These are phyloP conservation scores for Trichoderma atrobrunneum DNA, from an alignment of 2,329 filamentous ascomycete genomes.

Conservation along the genomic window DNA sequence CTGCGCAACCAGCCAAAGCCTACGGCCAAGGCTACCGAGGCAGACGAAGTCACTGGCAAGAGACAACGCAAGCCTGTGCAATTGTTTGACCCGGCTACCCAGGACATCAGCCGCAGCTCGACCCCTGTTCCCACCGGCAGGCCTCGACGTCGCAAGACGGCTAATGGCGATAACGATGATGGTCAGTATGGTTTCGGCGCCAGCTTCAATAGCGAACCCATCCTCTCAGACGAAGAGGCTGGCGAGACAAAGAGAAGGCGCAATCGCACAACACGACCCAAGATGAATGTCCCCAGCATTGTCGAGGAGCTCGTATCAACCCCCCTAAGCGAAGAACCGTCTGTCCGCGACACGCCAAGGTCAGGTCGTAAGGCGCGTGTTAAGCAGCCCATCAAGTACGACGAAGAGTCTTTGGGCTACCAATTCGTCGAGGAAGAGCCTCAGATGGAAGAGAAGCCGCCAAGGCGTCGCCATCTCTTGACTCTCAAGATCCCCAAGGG, in stretches of 20 bases:
- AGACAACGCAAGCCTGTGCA: slow-evolving; percentile 52
- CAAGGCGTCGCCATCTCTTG: slow-evolving; percentile 34
- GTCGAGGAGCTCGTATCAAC: slow-evolving; percentile 27
- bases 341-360: slow-evolving; percentile 21
- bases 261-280: slow-evolving; percentile 31
- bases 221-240: slow-evolving; percentile 32
- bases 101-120: slow-evolving; percentile 50
- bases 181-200: slow-evolving; percentile 27
- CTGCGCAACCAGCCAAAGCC: slow-evolving; percentile 57
- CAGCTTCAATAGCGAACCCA: slow-evolving; percentile 35
- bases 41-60: slow-evolving; percentile 51
- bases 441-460: slow-evolving; percentile 28
- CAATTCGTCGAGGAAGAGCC: slow-evolving; percentile 28
- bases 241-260: slow-evolving; percentile 29
- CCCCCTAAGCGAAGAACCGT: slow-evolving; percentile 11
- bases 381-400: slow-evolving; percentile 29
- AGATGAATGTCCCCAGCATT: slow-evolving; percentile 25
- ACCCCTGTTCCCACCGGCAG: slow-evolving; percentile 43
- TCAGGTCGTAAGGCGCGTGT: slow-evolving; percentile 28
- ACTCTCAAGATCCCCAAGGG: slow-evolving; percentile 42
- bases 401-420: slow-evolving; percentile 29
- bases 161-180: slow-evolving; percentile 31
- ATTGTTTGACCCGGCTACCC: slow-evolving; percentile 49
- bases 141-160: slow-evolving; percentile 34
- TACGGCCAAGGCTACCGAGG: slow-evolving; percentile 58